phyloP scores from a whole-genome alignment of 257 asterid genomes.

The Coffea canephora region DNA sequence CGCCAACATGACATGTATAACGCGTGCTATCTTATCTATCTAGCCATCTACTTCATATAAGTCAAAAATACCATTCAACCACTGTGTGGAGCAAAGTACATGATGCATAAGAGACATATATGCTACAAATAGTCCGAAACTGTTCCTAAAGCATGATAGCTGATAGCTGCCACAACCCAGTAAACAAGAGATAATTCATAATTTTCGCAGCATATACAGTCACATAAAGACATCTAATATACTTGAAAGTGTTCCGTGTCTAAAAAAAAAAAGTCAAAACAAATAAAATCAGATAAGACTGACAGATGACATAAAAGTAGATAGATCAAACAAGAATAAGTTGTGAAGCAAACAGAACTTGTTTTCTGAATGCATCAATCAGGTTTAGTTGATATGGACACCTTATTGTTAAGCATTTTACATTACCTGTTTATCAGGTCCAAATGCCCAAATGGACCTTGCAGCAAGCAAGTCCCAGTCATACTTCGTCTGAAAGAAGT shows the following conservation, averaged over 20 bases:
- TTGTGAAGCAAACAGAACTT: background rate
- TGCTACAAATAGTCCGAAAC: background rate
- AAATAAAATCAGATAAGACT: background rate
- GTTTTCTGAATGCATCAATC: background rate
- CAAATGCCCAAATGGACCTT: slow-evolving; percentile 98
- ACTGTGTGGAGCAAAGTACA: background rate
- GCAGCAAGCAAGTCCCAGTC: slow-evolving; percentile 99
- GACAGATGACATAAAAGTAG: background rate
- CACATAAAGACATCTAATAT: background rate
- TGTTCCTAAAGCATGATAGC: background rate
- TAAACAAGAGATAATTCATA: background rate
- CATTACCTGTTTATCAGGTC: slow-evolving; percentile 91
- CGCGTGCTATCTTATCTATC: background rate
- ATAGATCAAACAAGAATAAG: background rate
- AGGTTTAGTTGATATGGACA: background rate
- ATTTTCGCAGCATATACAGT: too few relatives aligned
- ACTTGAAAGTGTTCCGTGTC: background rate
- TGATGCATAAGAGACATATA: background rate
- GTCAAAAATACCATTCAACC: background rate
- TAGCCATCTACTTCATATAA: background rate
- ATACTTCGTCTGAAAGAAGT: slow-evolving; percentile 85
- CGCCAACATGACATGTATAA: background rate
- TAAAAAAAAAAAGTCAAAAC: background rate
- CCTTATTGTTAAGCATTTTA: background rate
- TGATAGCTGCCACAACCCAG: background rate